phyloP scores from a whole-genome alignment of 495 filamentous ascomycete genomes.

The Cladorrhinum samala region DNA sequence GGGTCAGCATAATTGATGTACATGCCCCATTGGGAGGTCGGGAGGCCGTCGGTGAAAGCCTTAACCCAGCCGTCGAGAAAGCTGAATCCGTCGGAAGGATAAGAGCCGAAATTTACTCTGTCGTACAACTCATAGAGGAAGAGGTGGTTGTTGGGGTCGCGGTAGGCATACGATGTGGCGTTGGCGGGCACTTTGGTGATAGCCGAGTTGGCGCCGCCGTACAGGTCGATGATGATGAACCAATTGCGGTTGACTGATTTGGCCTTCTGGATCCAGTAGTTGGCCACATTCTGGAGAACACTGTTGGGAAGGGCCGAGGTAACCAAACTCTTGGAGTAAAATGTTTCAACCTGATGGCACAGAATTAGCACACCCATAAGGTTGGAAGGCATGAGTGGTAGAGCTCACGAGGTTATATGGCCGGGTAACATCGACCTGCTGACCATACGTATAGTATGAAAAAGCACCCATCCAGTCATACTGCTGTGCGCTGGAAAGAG shows the following conservation, averaged over 20 bases:
- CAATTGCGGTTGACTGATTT: conserved; percentile 31
- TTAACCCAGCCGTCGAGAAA: conserved; percentile 38
- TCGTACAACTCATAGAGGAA: conserved; percentile 41
- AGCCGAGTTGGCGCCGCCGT: conserved; percentile 39
- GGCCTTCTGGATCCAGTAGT: conserved; percentile 38
- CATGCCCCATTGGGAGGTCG: conserved; percentile 35
- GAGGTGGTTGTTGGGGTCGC: conserved; percentile 27
- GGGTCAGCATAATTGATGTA: conserved; percentile 45
- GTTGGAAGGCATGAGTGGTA: not conserved
- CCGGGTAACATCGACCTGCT: conserved; percentile 35
- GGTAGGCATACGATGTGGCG: conserved; percentile 33
- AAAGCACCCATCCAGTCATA: conserved; percentile 39
- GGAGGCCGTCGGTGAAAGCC: conserved; percentile 27
- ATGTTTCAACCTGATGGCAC: conserved; percentile 35
- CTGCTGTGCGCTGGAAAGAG: conserved; percentile 29
- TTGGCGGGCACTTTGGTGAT: conserved; percentile 28
- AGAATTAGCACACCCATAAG: not conserved
- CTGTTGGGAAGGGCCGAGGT: conserved; percentile 30
- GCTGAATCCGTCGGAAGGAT: conserved; percentile 28
- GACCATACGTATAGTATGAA: conserved; percentile 35
- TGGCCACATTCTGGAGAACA: conserved; percentile 29
- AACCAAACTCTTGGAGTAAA: conserved; percentile 41
- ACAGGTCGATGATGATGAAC: conserved; percentile 42
- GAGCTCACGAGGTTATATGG: conserved; percentile 36
- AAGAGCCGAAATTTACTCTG: conserved; percentile 17